Evolutionary conservation across 371 early-diverging fungal genomes (phyloP).

Genomic region (Basidiobolus meristosporus): DNA sequence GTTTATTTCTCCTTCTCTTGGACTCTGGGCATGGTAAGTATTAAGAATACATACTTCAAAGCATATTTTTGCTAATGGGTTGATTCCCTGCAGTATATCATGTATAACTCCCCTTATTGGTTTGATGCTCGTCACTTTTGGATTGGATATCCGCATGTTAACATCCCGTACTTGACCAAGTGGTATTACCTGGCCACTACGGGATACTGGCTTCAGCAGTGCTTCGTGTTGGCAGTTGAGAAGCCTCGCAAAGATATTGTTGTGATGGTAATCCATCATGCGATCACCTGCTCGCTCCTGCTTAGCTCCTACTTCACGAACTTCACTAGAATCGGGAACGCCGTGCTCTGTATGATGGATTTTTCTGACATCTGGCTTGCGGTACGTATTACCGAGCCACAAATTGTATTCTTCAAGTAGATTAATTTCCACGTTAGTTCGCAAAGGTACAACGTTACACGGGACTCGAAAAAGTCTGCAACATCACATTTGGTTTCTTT

Average conservation of each 20-base stretch:
- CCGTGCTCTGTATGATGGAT: constrained; percentile 63
- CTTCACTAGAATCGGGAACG: constrained; percentile 64
- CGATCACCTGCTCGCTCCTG: constrained; percentile 50
- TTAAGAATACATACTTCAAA: background rate
- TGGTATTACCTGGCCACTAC: constrained; percentile 58
- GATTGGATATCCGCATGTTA: constrained; percentile 2
- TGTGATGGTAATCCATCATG: constrained; percentile 65
- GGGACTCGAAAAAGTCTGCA: constrained; percentile 28
- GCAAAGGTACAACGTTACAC: constrained; percentile 64
- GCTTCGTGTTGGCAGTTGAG: constrained; percentile 50
- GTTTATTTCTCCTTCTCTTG: constrained; percentile 18
- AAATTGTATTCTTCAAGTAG: constrained; percentile 1
- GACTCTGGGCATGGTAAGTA: constrained; percentile 1
- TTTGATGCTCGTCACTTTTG: constrained; percentile 1
- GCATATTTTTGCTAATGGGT: background rate
- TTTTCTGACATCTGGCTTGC: constrained; percentile 61
- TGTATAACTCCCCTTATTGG: background rate
- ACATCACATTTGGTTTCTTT: constrained; percentile 53
- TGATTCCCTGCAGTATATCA: constrained; percentile 1
- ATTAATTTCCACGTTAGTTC: constrained; percentile 6
- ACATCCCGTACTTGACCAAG: constrained; percentile 12
- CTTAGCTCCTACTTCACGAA: constrained; percentile 45
- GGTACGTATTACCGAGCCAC: constrained; percentile 10
- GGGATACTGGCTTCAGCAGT: constrained; percentile 66
- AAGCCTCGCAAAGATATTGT: constrained; percentile 58